Evolutionary conservation across 148 eudicot species (phyloP).

Genomic region (Agrostemma githago): DNA sequence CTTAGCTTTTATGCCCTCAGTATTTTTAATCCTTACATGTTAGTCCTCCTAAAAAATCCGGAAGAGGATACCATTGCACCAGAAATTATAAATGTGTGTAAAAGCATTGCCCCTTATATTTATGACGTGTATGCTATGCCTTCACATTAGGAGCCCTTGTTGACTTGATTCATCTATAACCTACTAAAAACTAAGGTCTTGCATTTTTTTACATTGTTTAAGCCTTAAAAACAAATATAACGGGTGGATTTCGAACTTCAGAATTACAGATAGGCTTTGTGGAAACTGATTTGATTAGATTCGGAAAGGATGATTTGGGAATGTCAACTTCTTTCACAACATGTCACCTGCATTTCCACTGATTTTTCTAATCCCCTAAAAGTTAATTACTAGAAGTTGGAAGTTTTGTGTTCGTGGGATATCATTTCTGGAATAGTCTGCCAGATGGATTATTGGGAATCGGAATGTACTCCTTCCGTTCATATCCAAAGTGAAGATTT

Average conservation of each 20-base stretch:
- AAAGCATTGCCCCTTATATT: not conserved
- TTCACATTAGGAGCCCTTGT: not conserved
- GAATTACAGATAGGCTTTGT: not conserved
- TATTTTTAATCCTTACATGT: not conserved
- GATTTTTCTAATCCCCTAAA: not conserved
- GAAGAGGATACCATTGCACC: not conserved
- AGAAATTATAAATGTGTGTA: not conserved
- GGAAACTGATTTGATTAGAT: not conserved
- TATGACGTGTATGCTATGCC: not conserved
- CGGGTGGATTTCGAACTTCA: not conserved
- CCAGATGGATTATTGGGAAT: not conserved
- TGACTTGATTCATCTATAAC: not conserved
- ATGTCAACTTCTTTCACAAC: not conserved
- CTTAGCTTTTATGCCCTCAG: not conserved
- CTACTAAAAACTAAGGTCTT: not conserved
- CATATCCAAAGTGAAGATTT: too few relatives aligned
- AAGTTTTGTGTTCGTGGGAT: not conserved
- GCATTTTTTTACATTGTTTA: not conserved
- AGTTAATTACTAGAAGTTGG: not conserved
- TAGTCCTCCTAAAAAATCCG: not conserved
- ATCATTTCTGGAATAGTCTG: not conserved
- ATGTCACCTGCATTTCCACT: not conserved
- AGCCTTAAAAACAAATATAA: not conserved
- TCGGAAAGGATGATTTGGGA: not conserved
- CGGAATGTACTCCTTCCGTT: too few relatives aligned